These are phyloP conservation scores for Heliamphora pulchella DNA, from an alignment of 179 eudicot genomes.

Conservation along the genomic window DNA sequence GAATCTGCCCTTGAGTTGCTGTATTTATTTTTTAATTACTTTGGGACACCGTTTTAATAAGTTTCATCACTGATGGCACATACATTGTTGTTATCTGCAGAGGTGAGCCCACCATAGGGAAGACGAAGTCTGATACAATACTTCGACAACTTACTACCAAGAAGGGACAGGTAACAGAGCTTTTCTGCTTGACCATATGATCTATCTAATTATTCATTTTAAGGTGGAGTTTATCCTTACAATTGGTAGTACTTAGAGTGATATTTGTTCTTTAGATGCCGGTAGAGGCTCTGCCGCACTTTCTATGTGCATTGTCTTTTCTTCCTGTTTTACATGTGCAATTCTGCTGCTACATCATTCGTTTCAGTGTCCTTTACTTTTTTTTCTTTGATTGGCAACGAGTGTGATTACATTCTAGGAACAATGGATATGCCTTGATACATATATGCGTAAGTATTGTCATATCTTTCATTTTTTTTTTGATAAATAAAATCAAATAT, in stretches of 20 bases:
- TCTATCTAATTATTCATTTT: background rate
- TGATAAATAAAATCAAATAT: no score
- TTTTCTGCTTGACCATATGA: background rate
- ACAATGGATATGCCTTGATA: background rate
- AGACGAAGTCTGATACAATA: conserved; percentile 97
- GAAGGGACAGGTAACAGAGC: conserved; percentile 74
- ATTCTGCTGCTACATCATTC: background rate
- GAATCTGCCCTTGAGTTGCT: conserved; percentile 20
- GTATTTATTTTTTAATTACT: background rate
- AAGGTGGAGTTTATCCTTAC: background rate
- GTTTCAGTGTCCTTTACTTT: background rate
- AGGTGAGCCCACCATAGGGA: conserved; percentile 92
- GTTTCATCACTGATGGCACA: conserved; percentile 8
- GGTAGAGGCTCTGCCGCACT: background rate
- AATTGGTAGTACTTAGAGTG: background rate
- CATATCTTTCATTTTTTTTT: background rate
- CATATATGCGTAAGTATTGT: background rate
- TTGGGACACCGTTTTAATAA: background rate
- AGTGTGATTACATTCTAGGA: background rate
- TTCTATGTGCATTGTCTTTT: background rate
- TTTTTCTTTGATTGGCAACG: background rate
- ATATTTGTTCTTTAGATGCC: background rate
- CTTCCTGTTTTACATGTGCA: background rate
- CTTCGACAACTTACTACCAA: conserved; percentile 93
- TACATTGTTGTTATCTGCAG: conserved; percentile 32